Percentiles rank a stretch among this genome's conserved stretches.
phyloP scores from a whole-genome alignment of 495 filamentous ascomycete species.

The Aspergillus kassunensis region DNA sequence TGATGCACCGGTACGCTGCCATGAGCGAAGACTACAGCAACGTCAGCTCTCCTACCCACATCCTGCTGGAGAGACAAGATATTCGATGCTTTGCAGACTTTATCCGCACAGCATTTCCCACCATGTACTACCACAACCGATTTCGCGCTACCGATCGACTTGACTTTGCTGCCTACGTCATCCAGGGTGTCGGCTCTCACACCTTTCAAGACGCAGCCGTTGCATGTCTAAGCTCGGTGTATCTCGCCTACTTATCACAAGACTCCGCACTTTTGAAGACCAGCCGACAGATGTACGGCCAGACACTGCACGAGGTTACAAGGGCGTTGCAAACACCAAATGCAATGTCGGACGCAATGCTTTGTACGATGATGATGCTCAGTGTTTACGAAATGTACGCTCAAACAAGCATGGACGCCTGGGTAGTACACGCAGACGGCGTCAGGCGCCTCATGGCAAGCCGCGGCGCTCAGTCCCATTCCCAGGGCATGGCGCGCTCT shows the following conservation, averaged over 20 bases:
- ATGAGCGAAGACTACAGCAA: constrained; percentile 12
- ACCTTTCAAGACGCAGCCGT: constrained; percentile 27
- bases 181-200: constrained; percentile 22
- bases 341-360: constrained; percentile 29
- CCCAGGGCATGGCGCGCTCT: constrained; percentile 22
- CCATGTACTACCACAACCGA: constrained; percentile 30
- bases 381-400: constrained; percentile 37
- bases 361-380: constrained; percentile 33
- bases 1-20: constrained; percentile 20
- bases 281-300: constrained; percentile 29
- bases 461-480: constrained; percentile 20
- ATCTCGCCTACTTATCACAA: constrained; percentile 25
- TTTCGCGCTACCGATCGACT: constrained; percentile 26
- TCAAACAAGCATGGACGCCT: constrained; percentile 26
- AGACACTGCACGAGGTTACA: constrained; percentile 23
- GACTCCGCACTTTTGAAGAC: constrained; percentile 21
- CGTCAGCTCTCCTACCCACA: constrained; percentile 17
- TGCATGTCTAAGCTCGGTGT: constrained; percentile 30
- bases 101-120: constrained; percentile 29
- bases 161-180: constrained; percentile 17
- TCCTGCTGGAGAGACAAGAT: constrained; percentile 5
- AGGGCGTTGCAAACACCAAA: constrained; percentile 20
- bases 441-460: constrained; percentile 29
- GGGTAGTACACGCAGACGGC: constrained; percentile 31
- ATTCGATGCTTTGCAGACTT: constrained; percentile 24